Conservation (phyloP, 768 basidiomycete genomes). For the Suillus weaverae region DNA sequence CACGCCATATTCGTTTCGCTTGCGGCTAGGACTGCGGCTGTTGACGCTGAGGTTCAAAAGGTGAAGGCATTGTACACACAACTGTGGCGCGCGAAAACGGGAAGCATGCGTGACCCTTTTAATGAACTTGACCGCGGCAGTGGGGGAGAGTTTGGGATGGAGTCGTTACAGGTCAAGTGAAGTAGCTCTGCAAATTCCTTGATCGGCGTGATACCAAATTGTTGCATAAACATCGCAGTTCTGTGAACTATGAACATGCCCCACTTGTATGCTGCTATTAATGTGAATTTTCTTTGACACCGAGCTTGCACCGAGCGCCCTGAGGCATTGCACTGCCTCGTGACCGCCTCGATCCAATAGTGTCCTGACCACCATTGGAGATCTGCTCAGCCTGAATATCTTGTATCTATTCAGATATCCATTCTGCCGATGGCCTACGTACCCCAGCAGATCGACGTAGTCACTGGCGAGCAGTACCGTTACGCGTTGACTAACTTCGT, state of each 20-base stretch:
- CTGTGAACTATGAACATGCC: neutral
- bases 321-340: neutral
- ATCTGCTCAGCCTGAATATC: neutral
- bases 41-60: constrained; percentile 75
- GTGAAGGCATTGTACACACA: constrained; percentile 75
- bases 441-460: constrained; percentile 28
- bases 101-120: constrained; percentile 84
- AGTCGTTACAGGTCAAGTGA: constrained; percentile 26
- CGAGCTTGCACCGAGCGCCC: neutral
- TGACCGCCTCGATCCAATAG: too few relatives aligned
- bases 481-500: constrained; percentile 86
- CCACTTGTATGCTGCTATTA: neutral
- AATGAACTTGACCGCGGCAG: constrained; percentile 46
- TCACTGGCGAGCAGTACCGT: constrained; percentile 68
- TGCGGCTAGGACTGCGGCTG: constrained; percentile 71
- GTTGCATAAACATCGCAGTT: neutral
- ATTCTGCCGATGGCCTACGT: constrained; percentile 18
- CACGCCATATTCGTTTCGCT: constrained; percentile 75
- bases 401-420: neutral
- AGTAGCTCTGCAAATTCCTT: neutral
- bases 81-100: constrained; percentile 76
- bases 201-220: neutral
- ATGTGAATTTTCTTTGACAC: neutral
- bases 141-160: constrained; percentile 47
- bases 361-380: neutral